Percentiles rank a stretch among this genome's conserved stretches.
These are phyloP conservation scores for Ogataea salicorniae DNA, from an alignment of 805 yeast genomes.

Conservation along the genomic window DNA sequence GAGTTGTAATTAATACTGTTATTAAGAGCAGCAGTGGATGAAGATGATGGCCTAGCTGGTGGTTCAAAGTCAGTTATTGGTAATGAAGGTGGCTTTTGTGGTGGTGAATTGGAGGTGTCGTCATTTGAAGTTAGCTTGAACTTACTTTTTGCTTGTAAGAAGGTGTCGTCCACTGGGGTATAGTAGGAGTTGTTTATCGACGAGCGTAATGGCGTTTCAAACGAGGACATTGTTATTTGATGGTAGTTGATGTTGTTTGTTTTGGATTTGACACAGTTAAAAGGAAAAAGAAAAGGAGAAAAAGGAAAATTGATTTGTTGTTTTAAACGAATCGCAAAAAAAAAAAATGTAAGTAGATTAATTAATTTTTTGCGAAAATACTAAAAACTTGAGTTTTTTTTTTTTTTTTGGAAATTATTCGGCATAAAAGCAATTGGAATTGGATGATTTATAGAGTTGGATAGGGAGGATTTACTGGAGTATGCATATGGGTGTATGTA, in stretches of 20 bases:
- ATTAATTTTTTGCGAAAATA: too few species aligned
- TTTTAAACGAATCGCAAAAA: too few species aligned
- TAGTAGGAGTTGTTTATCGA: constrained; percentile 16
- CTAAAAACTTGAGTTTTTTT: too few species aligned
- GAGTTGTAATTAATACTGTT: not conserved
- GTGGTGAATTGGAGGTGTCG: not conserved
- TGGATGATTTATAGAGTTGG: too few species aligned
- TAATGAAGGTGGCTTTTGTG: not conserved
- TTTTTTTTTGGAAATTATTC: too few species aligned
- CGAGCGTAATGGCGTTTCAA: constrained; percentile 15
- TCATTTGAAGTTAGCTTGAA: constrained; percentile 6
- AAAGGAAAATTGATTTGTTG: too few species aligned
- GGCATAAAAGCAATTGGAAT: too few species aligned
- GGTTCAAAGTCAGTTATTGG: not conserved
- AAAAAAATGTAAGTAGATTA: too few species aligned
- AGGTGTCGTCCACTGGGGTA: constrained; percentile 27
- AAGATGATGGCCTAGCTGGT: not conserved
- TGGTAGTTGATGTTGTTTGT: not conserved
- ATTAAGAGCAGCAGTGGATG: not conserved
- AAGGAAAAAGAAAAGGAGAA: too few species aligned
- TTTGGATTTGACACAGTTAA: too few species aligned
- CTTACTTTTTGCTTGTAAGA: constrained; percentile 19
- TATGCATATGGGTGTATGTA: too few species aligned
- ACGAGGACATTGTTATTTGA: constrained; percentile 13
- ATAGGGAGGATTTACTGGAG: too few species aligned